A percentile compares a stretch with the other conserved stretches of the same genome.
phyloP scores from a whole-genome alignment of 2,329 filamentous ascomycete species.

The Mycosphaerella arachidis region DNA sequence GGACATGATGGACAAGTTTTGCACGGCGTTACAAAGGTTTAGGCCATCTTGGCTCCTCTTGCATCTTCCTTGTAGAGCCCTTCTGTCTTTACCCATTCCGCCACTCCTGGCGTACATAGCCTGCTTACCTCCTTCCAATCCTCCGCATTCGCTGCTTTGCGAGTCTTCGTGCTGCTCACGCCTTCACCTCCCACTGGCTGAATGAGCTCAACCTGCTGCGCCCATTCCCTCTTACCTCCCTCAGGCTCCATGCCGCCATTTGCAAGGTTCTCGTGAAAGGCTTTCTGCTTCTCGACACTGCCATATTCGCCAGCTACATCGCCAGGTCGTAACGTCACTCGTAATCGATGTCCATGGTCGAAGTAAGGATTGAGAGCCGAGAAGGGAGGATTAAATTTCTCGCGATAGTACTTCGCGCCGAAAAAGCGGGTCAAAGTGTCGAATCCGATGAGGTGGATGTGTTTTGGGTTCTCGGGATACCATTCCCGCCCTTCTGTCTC shows the following conservation, averaged over 20 bases:
- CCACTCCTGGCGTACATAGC: conserved; percentile 56
- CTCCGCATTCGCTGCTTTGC: conserved; percentile 50
- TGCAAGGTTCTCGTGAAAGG: conserved; percentile 51
- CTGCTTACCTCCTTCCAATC: conserved; percentile 47
- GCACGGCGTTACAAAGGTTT: not conserved
- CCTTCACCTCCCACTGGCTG: conserved; percentile 46
- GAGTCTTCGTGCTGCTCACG: conserved; percentile 59
- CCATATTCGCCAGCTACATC: conserved; percentile 52
- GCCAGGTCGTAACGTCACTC: conserved; percentile 60
- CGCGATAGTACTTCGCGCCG: conserved; percentile 68
- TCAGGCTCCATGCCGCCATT: conserved; percentile 45
- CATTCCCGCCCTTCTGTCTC: conserved; percentile 35
- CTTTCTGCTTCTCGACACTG: conserved; percentile 49
- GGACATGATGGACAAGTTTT: not conserved
- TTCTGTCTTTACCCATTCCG: conserved; percentile 54
- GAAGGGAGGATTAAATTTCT: conserved; percentile 43
- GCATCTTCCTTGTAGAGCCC: conserved; percentile 48
- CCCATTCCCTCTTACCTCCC: conserved; percentile 58
- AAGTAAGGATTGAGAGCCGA: conserved; percentile 61
- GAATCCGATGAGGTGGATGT: conserved; percentile 69
- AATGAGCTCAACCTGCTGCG: conserved; percentile 56
- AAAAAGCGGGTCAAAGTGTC: conserved; percentile 73
- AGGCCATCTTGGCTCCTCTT: conserved; percentile 30
- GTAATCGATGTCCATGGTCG: conserved; percentile 51
- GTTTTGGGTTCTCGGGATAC: conserved; percentile 38